phyloP scores from a whole-genome alignment of 306 rosid species.

The Cucumis hystrix region DNA sequence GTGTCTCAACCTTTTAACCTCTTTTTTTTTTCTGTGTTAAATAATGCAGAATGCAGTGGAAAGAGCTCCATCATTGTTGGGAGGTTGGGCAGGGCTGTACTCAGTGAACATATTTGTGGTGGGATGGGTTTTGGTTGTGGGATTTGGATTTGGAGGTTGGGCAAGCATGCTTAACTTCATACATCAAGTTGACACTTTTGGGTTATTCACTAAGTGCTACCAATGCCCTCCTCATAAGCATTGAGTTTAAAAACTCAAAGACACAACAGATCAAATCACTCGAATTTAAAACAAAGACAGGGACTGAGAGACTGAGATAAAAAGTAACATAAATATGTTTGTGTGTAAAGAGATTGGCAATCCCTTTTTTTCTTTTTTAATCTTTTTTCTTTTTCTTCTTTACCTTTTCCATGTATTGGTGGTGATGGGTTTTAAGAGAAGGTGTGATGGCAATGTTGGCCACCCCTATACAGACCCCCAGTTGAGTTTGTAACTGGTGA shows the following conservation, averaged over 20 bases:
- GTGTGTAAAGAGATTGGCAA: constrained; percentile 78
- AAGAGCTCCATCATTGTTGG: constrained; percentile 66
- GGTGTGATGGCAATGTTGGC: constrained; percentile 68
- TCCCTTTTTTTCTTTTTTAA: neutral
- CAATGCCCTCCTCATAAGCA: constrained; percentile 88
- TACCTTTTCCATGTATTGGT: constrained; percentile 10
- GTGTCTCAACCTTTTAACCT: neutral
- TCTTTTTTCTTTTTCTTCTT: neutral
- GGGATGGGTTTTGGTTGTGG: constrained; percentile 81
- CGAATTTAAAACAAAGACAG: neutral
- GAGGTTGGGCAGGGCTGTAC: constrained; percentile 84
- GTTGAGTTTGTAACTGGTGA: constrained; percentile 31
- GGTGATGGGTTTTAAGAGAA: constrained; percentile 41
- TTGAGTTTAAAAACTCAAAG: constrained; percentile 9
- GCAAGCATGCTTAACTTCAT: constrained; percentile 89
- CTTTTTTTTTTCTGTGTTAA: neutral
- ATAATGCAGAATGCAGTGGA: constrained; percentile 76
- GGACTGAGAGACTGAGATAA: neutral
- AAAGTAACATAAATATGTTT: constrained; percentile 20
- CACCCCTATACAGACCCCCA: constrained; percentile 54
- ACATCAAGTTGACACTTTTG: constrained; percentile 63
- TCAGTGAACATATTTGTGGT: constrained; percentile 69
- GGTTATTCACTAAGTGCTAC: constrained; percentile 75
- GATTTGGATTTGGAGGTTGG: constrained; percentile 98
- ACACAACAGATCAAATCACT: neutral